Evolutionary conservation across 106 monocot genomes (phyloP).

Genomic region (Dendrobium chrysotoxum): DNA sequence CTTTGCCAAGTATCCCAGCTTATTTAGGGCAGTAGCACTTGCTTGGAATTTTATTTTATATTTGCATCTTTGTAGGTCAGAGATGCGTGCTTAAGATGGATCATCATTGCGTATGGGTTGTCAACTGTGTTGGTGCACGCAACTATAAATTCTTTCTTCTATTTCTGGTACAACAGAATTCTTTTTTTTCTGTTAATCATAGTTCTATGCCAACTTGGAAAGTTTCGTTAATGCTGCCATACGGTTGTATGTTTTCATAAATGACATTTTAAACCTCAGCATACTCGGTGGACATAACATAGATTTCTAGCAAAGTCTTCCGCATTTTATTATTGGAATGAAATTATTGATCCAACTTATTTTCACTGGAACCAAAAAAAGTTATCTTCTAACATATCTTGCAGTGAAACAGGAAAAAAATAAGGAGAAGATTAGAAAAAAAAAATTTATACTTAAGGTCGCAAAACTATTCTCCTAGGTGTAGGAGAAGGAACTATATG

Average conservation of each 20-base stretch:
- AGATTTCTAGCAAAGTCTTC: not conserved
- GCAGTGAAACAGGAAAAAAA: not conserved
- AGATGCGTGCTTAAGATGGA: conserved; percentile 98
- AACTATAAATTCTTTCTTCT: conserved; percentile 94
- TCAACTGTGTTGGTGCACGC: conserved; percentile 87
- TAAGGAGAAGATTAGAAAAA: not conserved
- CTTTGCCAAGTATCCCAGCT: not conserved
- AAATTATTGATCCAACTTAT: not conserved
- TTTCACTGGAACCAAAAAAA: not conserved
- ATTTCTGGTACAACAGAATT: conserved; percentile 61
- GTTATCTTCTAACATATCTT: not conserved
- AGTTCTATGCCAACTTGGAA: not conserved
- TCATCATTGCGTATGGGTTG: conserved; percentile 97
- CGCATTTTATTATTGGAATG: not conserved
- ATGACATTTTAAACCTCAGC: not conserved
- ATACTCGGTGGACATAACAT: not conserved
- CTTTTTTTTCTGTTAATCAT: not conserved
- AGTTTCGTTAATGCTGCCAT: not conserved
- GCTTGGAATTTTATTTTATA: not conserved
- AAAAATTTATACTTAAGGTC: not conserved
- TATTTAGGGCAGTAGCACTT: not conserved
- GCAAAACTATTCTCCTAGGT: no score
- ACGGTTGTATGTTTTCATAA: not conserved
- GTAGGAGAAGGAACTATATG: no score
- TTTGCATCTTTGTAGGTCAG: conserved; percentile 53